A percentile compares a stretch with the other conserved stretches of the same genome.
These are phyloP conservation scores for Sarocladium brachiariae DNA, from an alignment of 2,329 filamentous ascomycete genomes.

Conservation along the genomic window DNA sequence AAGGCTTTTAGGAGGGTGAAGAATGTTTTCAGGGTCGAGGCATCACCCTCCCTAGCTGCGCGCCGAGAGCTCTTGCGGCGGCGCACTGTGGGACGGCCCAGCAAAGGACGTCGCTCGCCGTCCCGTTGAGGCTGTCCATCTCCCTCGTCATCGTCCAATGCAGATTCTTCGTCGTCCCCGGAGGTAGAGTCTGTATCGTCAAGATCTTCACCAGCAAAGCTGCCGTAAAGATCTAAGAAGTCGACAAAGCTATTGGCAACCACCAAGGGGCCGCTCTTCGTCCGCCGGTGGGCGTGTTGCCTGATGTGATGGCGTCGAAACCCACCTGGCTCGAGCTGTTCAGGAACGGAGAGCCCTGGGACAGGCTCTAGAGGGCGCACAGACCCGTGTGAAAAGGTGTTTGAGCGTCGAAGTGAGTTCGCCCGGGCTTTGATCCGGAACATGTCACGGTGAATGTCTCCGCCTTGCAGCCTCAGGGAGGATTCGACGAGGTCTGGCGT, in stretches of 20 bases:
- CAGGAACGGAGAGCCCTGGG: slow-evolving; percentile 26
- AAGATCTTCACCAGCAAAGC: slow-evolving; percentile 68
- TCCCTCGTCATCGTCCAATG: slow-evolving; percentile 36
- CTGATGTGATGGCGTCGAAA: slow-evolving; percentile 40
- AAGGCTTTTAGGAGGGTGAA: slow-evolving; percentile 75
- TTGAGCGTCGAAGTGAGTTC: slow-evolving; percentile 47
- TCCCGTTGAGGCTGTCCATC: slow-evolving; percentile 40
- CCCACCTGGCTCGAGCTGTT: slow-evolving; percentile 37
- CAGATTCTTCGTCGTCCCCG: slow-evolving; percentile 52
- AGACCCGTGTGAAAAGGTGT: slow-evolving; percentile 57
- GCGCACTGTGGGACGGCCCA: slow-evolving; percentile 32
- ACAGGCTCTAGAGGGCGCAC: slow-evolving; percentile 23
- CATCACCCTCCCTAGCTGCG: slow-evolving; percentile 47
- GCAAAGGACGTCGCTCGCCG: slow-evolving; percentile 52
- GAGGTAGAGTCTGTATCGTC: slow-evolving; percentile 36
- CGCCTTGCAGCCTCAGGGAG: slow-evolving; percentile 65
- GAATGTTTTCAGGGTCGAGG: slow-evolving; percentile 65
- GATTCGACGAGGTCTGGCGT: slow-evolving; percentile 44
- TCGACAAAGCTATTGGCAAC: slow-evolving; percentile 67
- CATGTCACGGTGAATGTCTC: slow-evolving; percentile 71
- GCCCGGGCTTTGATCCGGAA: slow-evolving; percentile 63
- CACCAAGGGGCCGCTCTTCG: slow-evolving; percentile 33
- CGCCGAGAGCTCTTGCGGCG: slow-evolving; percentile 44
- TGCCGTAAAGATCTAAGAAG: slow-evolving; percentile 69
- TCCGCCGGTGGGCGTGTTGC: slow-evolving; percentile 32